These are phyloP conservation scores for Geotrichum fermentans DNA, from an alignment of 1,139 yeast genomes.

Conservation along the genomic window DNA sequence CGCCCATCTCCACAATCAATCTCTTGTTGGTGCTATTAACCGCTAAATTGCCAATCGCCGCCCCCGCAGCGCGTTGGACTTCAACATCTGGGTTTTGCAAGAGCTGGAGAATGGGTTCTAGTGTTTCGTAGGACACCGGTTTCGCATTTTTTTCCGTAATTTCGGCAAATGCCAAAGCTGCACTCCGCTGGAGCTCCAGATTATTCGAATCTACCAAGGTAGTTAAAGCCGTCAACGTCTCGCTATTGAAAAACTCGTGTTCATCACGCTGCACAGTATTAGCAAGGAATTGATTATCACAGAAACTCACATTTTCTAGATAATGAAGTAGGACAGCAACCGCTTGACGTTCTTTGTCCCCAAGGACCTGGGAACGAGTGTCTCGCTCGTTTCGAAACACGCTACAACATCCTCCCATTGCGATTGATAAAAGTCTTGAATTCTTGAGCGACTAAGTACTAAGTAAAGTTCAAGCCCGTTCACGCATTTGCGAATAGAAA, in stretches of 20 bases:
- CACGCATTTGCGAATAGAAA: too few relatives aligned
- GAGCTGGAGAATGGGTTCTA: conserved; percentile 86
- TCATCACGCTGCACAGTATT: conserved; percentile 48
- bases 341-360: conserved; percentile 91
- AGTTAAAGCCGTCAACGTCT: conserved; percentile 81
- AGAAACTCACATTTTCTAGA: conserved; percentile 59
- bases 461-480: too few relatives aligned
- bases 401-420: conserved; percentile 19
- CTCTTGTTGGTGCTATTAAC: conserved; percentile 93
- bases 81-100: conserved; percentile 86
- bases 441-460: neutral
- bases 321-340: conserved; percentile 84
- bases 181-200: conserved; percentile 90
- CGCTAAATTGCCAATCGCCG: conserved; percentile 94
- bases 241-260: conserved; percentile 66
- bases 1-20: conserved; percentile 96
- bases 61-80: conserved; percentile 97
- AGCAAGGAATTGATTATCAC: neutral
- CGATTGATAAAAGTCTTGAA: neutral
- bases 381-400: conserved; percentile 7
- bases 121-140: conserved; percentile 82
- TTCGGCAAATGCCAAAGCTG: conserved; percentile 97
- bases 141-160: conserved; percentile 84
- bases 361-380: conserved; percentile 12
- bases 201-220: conserved; percentile 93